phyloP scores from a whole-genome alignment of 2,329 filamentous ascomycete species.

The Aureobasidium namibiae region DNA sequence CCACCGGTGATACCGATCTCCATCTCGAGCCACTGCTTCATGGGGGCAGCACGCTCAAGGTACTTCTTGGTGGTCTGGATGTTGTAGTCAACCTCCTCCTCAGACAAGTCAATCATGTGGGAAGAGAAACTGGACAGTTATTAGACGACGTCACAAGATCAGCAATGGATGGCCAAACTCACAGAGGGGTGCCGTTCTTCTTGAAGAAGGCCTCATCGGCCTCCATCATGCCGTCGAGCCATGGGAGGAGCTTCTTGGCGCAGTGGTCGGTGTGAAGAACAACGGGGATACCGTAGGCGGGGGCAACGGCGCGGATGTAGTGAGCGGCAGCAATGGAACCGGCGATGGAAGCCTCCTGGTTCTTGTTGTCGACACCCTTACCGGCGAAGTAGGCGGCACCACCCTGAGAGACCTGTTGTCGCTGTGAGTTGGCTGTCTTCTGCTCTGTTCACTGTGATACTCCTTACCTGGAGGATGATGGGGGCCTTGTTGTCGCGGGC shows the following conservation, averaged over 20 bases:
- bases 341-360: constrained; percentile 82
- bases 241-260: constrained; percentile 98
- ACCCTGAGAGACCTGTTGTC: constrained; percentile 62
- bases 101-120: constrained; percentile 98
- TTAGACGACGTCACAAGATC: neutral
- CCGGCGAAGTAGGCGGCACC: constrained; percentile 59
- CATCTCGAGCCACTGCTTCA: constrained; percentile 99
- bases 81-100: constrained; percentile 86
- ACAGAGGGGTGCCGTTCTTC: constrained; percentile 75
- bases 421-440: neutral
- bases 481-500: constrained; percentile 86
- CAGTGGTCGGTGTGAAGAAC: constrained; percentile 97
- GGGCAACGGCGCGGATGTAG: constrained; percentile 84
- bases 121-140: constrained; percentile 55
- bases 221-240: constrained; percentile 92
- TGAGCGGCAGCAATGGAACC: constrained; percentile 84
- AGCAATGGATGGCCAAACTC: neutral
- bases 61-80: constrained; percentile 86
- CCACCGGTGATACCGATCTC: constrained; percentile 92
- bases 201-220: constrained; percentile 95
- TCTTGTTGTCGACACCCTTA: constrained; percentile 67
- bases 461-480: constrained; percentile 61
- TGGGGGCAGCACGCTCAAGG: constrained; percentile 84
- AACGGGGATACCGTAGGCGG: constrained; percentile 80
- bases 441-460: neutral